Base-by-base conservation (phyloP, 2,329 filamentous ascomycete genomes). In the Aspergillus terreus region DNA sequence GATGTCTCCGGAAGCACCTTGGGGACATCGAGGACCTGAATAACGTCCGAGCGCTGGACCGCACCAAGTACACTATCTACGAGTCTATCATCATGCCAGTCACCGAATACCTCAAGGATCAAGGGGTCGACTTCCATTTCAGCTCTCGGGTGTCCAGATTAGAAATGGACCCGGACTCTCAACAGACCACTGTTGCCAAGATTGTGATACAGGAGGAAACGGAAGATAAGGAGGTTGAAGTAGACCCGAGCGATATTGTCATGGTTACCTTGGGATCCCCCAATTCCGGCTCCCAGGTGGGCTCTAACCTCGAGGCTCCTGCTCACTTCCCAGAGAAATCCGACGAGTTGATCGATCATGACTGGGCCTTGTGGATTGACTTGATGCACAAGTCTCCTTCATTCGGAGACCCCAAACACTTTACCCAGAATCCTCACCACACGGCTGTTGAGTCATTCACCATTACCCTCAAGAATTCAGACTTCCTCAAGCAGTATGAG, bases 381-480 rank as follows among this genome's bases (percentile, higher is more conserved):
- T 60, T 73, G 33, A 64, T 68, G 1, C 58, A 60, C 25, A 67
- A 70, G 50, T 61, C 61, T 46, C 45, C 60, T 6, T 54, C 61
- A 2, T 68, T 71, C 51, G 66, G 68, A 33, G 61, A 63, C 43
- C 67, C 71, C 0, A 56, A 62, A 14, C 64, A 62, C 25, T 60
- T 50, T 3, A 59, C 66, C 46, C 59, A 61, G 12, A 49, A 58
- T 9, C n/a, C 19, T 12, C 40, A n/a, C 7, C 62, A 71, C 49
- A 65, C 63, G 7, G 64, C 66, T 32, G 69, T 70, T 65, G 63
- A 69, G 47, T 71, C 70, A 0, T 72, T 72, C 32, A 71, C 72
- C 3, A 64, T 71, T 10, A 74, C 71, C 2, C 56, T 72, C 11
- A 60, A 67, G 42, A 53, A 58, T 25, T 51, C 63, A 1, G 51